Base-by-base conservation (phyloP, 1,284 basidiomycete species). In the Leccinum griseonigrum region DNA sequence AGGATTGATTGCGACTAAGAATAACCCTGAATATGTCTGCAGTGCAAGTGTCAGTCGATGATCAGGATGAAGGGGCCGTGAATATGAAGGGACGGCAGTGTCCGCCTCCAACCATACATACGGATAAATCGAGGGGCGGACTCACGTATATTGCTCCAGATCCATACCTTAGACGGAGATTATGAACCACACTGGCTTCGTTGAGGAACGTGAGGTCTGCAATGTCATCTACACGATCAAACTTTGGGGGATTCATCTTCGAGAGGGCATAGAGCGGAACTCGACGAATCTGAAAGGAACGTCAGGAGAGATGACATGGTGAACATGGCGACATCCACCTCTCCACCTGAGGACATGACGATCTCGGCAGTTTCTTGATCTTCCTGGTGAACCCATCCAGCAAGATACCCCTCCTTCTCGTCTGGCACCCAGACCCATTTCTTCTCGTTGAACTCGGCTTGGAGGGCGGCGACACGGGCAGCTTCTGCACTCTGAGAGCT, bases 231-330 rank as follows among this genome's bases (percentile, higher is more conserved):
- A 95, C 96, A 54, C 94, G 87, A 78, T 99, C 96, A 75, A 99
- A 99, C 78, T 98, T 97, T 52, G 97, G 97, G 13, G 97, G 97
- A 72, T 99, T 99, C 93, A 97, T 96, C 80, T 95, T 95, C 68
- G 90, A 94, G 51, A 96, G 77, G 22, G 87, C 84, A 68, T 92
- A 89, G 59, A 93, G 80, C 3, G 90, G 88, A 7, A 96, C 83
- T 61, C 78, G 85, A 56, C 91, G 86, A 69, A 90, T 84, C 90
- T 92, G 70, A 31, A n/a, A 34, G 59, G 46, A 52, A 54, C 18
- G 34, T 74, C 16, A 74, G 58, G 48, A 58, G 53, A 52, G 22
- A 48, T 53, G 54, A 57, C 54, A 57, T 57, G 52, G 40, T 3
- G 38, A 54, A 8, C 48, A 56, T 9, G 40, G 22, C 4, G 82